Evolutionary conservation across 1,139 yeast species (phyloP).

Genomic region (Lodderomyces parapsilosis): DNA sequence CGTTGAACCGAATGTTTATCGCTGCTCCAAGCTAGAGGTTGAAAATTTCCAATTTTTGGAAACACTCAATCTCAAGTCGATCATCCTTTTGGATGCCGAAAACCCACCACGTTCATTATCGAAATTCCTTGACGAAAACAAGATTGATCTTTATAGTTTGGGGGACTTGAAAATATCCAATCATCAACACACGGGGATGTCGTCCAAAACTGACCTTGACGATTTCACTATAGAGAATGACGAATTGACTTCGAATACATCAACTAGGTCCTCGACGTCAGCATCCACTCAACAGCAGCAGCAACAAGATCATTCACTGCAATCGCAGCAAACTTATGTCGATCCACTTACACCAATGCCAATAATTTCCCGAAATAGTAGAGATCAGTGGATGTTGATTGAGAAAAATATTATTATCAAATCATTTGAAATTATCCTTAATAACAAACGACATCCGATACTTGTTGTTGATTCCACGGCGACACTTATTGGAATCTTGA

Average conservation of each 20-base stretch:
- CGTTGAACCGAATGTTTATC: slow-evolving; percentile 69
- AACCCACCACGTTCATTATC: slow-evolving; percentile 59
- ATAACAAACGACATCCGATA: slow-evolving; percentile 64
- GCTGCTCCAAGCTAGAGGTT: slow-evolving; percentile 54
- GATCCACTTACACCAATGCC: slow-evolving; percentile 2
- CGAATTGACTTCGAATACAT: not conserved
- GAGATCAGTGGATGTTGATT: slow-evolving; percentile 72
- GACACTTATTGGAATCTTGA: slow-evolving; percentile 72
- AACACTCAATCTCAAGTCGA: slow-evolving; percentile 56
- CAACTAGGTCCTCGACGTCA: not conserved
- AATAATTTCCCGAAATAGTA: slow-evolving; percentile 20
- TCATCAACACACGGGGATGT: slow-evolving; percentile 37
- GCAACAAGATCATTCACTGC: not conserved
- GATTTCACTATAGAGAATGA: slow-evolving; percentile 17
- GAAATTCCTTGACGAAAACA: slow-evolving; percentile 43
- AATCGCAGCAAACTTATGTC: not conserved
- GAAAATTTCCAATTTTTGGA: slow-evolving; percentile 67
- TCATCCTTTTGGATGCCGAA: slow-evolving; percentile 68
- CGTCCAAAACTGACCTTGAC: slow-evolving; percentile 9
- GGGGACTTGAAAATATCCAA: slow-evolving; percentile 45
- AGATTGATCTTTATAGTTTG: slow-evolving; percentile 44
- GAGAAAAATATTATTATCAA: slow-evolving; percentile 56
- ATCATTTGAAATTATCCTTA: slow-evolving; percentile 60
- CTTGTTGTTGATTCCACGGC: slow-evolving; percentile 79
- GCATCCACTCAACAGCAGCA: not conserved